Conservation (phyloP, 2,329 filamentous ascomycete genomes). For the Emergomyces pasteurianus region DNA sequence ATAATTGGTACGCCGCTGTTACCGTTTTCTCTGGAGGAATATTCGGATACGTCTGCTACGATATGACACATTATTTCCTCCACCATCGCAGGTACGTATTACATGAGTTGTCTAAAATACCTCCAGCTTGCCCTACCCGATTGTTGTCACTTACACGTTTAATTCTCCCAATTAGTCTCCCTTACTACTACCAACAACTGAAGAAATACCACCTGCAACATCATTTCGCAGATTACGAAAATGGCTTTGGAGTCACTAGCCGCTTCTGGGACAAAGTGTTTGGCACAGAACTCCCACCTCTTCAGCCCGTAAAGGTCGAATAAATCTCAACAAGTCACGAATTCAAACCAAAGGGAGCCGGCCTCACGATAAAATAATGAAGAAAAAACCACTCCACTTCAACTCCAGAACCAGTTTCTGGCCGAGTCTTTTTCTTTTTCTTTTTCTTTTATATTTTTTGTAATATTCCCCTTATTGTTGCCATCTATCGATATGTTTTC, state of each 20-base stretch:
- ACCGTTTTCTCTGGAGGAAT: constrained; percentile 79
- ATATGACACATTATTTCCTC: constrained; percentile 96
- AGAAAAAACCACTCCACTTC: background rate
- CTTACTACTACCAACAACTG: constrained; percentile 74
- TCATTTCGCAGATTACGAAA: constrained; percentile 96
- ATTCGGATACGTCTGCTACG: constrained; percentile 93
- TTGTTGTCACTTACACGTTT: background rate
- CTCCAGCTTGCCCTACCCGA: background rate
- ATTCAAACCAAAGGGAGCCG: background rate
- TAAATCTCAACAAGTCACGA: constrained; percentile 11
- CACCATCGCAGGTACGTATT: constrained; percentile 70
- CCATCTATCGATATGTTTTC: background rate
- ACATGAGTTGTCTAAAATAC: background rate
- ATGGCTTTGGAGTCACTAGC: constrained; percentile 93
- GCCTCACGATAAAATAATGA: background rate
- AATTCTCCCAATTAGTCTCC: constrained; percentile 43
- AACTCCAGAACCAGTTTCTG: background rate
- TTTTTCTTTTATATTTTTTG: background rate
- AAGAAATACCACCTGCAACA: constrained; percentile 98
- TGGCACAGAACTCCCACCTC: constrained; percentile 60
- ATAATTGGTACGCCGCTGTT: constrained; percentile 70
- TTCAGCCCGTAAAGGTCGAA: constrained; percentile 26
- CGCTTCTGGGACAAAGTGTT: constrained; percentile 92
- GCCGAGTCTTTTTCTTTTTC: background rate
- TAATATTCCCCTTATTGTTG: background rate